A percentile compares a stretch with the other conserved stretches of the same genome.
Evolutionary conservation across 352 stramenopile species (phyloP).

Genomic region (Globisporangium irregulare): DNA sequence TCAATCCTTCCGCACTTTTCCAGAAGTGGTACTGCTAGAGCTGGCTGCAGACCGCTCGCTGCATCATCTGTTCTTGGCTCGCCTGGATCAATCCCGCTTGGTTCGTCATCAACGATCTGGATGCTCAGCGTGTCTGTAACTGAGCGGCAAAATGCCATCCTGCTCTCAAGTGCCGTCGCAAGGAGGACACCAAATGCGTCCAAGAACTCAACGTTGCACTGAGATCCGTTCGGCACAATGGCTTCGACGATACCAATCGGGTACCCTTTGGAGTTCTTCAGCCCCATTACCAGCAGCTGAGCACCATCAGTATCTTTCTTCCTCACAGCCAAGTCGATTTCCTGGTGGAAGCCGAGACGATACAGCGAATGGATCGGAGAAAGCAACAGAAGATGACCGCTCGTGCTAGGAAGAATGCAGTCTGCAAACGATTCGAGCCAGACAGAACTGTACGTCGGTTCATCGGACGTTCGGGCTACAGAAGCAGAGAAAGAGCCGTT

Average conservation of each 20-base stretch:
- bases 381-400: slow-evolving; percentile 18
- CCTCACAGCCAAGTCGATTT: slow-evolving; percentile 16
- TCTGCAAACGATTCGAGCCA: slow-evolving; percentile 11
- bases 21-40: slow-evolving; percentile 14
- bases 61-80: not conserved
- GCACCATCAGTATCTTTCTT: not conserved
- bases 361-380: slow-evolving; percentile 11
- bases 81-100: not conserved
- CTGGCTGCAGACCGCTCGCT: not conserved
- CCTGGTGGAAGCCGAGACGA: slow-evolving; percentile 4
- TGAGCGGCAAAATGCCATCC: slow-evolving; percentile 16
- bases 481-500: not conserved
- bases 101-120: slow-evolving; percentile 5
- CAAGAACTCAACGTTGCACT: slow-evolving; percentile 17
- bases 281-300: slow-evolving; percentile 19
- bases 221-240: slow-evolving; percentile 3
- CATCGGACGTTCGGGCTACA: not conserved
- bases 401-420: slow-evolving; percentile 15
- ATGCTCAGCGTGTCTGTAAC: slow-evolving; percentile 11
- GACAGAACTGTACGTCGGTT: not conserved
- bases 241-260: slow-evolving; percentile 21
- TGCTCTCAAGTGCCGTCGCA: slow-evolving; percentile 16
- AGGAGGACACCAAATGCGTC: slow-evolving; percentile 21
- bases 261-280: slow-evolving; percentile 7
- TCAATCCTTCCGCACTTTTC: slow-evolving; percentile 11